phyloP scores from a whole-genome alignment of 805 yeast genomes.

The Ogataea polymorpha region DNA sequence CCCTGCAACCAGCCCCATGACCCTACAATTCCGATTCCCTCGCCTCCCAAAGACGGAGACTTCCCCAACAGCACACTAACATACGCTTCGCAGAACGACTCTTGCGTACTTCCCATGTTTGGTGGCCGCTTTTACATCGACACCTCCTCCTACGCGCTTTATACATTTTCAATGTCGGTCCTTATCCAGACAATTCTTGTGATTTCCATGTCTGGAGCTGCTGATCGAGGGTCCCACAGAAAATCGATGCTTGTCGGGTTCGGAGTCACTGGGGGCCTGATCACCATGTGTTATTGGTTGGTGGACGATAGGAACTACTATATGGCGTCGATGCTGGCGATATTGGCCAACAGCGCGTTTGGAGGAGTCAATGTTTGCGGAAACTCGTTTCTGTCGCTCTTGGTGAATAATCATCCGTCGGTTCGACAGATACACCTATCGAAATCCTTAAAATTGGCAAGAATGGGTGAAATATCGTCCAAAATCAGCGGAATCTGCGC shows the following conservation, averaged over 20 bases:
- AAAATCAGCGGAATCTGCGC: slow-evolving; percentile 66
- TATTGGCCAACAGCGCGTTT: slow-evolving; percentile 63
- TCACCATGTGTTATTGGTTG: slow-evolving; percentile 46
- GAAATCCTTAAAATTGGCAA: slow-evolving; percentile 10
- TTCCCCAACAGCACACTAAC: slow-evolving; percentile 1
- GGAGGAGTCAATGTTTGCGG: slow-evolving; percentile 82
- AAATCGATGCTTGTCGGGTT: slow-evolving; percentile 53
- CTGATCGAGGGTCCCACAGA: slow-evolving; percentile 61
- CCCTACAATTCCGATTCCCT: slow-evolving; percentile 35
- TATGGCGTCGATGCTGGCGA: slow-evolving; percentile 50
- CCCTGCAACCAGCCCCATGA: slow-evolving; percentile 43
- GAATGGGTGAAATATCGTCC: slow-evolving; percentile 42
- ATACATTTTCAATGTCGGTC: slow-evolving; percentile 71
- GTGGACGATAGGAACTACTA: slow-evolving; percentile 43
- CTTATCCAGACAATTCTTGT: slow-evolving; percentile 69
- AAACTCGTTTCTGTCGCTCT: slow-evolving; percentile 64
- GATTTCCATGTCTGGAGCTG: slow-evolving; percentile 68
- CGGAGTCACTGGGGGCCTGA: slow-evolving; percentile 56
- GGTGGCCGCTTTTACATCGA: slow-evolving; percentile 47
- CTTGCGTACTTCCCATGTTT: slow-evolving; percentile 35
- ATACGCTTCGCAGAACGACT: slow-evolving; percentile 7
- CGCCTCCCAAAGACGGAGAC: slow-evolving; percentile 18
- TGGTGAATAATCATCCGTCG: slow-evolving; percentile 43
- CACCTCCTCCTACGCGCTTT: slow-evolving; percentile 70
- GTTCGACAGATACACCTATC: slow-evolving; percentile 3